phyloP scores from a whole-genome alignment of 1,284 basidiomycete species.

The Austropuccinia psidii region DNA sequence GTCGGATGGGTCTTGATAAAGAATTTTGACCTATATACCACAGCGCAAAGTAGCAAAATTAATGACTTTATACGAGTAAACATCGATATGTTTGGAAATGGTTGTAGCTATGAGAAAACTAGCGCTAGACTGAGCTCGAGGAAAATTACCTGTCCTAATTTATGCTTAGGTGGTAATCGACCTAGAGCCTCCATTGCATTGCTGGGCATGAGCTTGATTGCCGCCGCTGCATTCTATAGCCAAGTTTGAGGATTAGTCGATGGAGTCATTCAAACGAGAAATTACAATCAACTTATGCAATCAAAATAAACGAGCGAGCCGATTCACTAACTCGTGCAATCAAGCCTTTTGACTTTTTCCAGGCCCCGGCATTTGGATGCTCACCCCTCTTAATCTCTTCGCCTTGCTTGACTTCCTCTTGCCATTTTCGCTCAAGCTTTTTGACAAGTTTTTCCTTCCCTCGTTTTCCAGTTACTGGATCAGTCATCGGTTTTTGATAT shows the following conservation, averaged over 20 bases:
- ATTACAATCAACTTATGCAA: neutral
- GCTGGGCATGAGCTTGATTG: slow-evolving; percentile 20
- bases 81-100: too few species aligned
- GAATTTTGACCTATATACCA: neutral
- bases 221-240: slow-evolving; percentile 9
- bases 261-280: neutral
- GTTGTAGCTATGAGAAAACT: too few species aligned
- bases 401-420: slow-evolving; percentile 34
- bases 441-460: slow-evolving; percentile 22
- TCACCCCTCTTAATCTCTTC: slow-evolving; percentile 28
- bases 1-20: neutral
- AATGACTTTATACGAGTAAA: too few species aligned
- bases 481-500: slow-evolving; percentile 15
- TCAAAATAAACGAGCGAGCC: neutral
- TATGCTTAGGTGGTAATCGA: slow-evolving; percentile 26
- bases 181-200: slow-evolving; percentile 18
- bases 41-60: neutral
- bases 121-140: too few species aligned
- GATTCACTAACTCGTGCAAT: slow-evolving; percentile 8
- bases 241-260: neutral
- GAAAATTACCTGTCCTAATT: slow-evolving; percentile 16
- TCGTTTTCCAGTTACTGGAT: slow-evolving; percentile 15
- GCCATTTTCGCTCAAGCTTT: slow-evolving; percentile 32
- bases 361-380: neutral
- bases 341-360: slow-evolving; percentile 25